Evolutionary conservation across 345 rosid genomes (phyloP).

Genomic region (Brassica incana): DNA sequence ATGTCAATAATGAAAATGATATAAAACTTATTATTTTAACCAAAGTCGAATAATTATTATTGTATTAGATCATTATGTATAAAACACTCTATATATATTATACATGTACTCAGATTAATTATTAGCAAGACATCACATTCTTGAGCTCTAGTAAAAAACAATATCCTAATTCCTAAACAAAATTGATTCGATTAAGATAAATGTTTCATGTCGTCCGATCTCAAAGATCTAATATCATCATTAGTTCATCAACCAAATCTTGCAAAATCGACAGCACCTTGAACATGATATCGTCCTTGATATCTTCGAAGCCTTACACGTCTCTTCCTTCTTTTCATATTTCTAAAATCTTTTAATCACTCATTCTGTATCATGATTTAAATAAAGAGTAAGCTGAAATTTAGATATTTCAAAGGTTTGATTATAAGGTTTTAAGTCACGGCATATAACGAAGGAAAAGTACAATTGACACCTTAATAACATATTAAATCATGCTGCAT

Average conservation of each 20-base stretch:
- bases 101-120: not conserved
- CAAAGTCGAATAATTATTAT: not conserved
- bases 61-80: not conserved
- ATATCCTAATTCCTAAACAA: not conserved
- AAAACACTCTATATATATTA: not conserved
- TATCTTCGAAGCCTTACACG: not conserved
- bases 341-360: not conserved
- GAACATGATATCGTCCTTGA: not conserved
- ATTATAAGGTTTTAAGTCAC: not conserved
- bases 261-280: not conserved
- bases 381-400: not conserved
- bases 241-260: conserved; percentile 11
- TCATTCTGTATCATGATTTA: not conserved
- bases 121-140: not conserved
- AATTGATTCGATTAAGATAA: not conserved
- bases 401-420: not conserved
- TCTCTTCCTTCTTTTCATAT: conserved; percentile 9
- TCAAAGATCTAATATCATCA: not conserved
- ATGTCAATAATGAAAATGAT: not conserved
- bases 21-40: not conserved
- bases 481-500: not conserved
- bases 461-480: not conserved
- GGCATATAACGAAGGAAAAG: not conserved
- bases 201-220: conserved; percentile 1
- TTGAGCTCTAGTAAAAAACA: not conserved